Base-by-base conservation (phyloP, 2,329 filamentous ascomycete genomes). In the Paecilomyces formosus region DNA sequence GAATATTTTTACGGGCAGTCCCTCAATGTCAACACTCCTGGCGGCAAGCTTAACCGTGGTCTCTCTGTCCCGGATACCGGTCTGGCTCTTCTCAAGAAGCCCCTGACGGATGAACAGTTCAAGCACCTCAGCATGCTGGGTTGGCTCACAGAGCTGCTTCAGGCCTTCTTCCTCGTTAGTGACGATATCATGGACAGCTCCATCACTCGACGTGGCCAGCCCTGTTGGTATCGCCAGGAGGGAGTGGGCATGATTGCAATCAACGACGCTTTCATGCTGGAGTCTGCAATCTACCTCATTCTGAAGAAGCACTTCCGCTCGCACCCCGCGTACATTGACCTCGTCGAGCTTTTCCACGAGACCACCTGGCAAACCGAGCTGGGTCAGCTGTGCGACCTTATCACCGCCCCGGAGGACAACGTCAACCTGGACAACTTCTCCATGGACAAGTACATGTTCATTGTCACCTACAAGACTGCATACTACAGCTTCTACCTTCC, bases 401-500 rank as follows among this genome's bases (percentile, higher is more conserved):
- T 97, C 73, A 99, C 94, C 53, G 94, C 94, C 39, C 94, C 94
- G 50, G 94, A 99, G 79, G 92, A 97, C 75, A 82, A 87, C 62
- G 89, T 97, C 70, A 87, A 97, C 78, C 87, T 99, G 63, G 82
- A 90, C 82, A 96, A 96, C 81, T 99, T 99, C 83, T 92, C 87
- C 75, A 82, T 97, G 76, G 84, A 92, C 62, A 99, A 96, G 83
- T 96, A 96, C 82, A 87, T 82, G 69, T 99, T 97, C 83, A 99
- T 99, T 71, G 94, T 99, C 79, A 90, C 96, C 78, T 97, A 96
- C 87, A 99, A 99, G 86, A 99, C 94, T 24, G 92, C 94, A 55
- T 99, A 95, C 82, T 99, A 99, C 83, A 95, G 89, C 71, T 99
- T 99, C 84, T 97, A 97, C 80, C 88, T 99, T 13, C 94, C 94